Evolutionary conservation across 192 early-diverging fungal species (phyloP).

Genomic region (Backusella australiensis): DNA sequence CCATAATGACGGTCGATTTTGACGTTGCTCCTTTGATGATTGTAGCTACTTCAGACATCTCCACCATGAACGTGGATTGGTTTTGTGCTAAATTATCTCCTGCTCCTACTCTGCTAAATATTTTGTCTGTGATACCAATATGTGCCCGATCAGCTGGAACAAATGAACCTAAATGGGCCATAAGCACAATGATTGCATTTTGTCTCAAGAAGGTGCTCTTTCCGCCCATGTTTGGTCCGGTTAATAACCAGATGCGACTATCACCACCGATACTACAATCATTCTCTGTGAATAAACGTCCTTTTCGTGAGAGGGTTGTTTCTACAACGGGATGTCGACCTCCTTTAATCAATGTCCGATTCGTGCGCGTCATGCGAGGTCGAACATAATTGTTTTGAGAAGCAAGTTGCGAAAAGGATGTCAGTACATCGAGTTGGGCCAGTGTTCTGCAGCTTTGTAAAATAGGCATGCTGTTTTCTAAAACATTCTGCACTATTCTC

Average conservation of each 20-base stretch:
- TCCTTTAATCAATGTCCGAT: constrained; percentile 16
- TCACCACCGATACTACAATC: constrained; percentile 54
- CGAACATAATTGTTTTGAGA: constrained; percentile 50
- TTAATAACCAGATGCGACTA: constrained; percentile 66
- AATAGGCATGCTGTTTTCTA: constrained; percentile 53
- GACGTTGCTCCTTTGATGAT: constrained; percentile 74
- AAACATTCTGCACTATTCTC: constrained; percentile 30
- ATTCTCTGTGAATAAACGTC: constrained; percentile 63
- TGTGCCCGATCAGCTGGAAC: constrained; percentile 80
- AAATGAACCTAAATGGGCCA: constrained; percentile 86
- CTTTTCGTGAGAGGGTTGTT: constrained; percentile 29
- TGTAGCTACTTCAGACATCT: constrained; percentile 84
- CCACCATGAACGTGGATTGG: constrained; percentile 69
- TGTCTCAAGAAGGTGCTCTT: constrained; percentile 87
- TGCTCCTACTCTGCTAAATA: constrained; percentile 31
- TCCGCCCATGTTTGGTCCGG: constrained; percentile 95
- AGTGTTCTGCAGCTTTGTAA: constrained; percentile 59
- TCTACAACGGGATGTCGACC: constrained; percentile 82
- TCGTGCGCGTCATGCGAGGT: constrained; percentile 32
- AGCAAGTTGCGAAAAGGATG: constrained; percentile 59
- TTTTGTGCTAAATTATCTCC: constrained; percentile 35
- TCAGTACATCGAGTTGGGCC: constrained; percentile 67
- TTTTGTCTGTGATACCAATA: constrained; percentile 61
- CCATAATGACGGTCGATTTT: constrained; percentile 78
- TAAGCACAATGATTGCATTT: constrained; percentile 70